phyloP scores from a whole-genome alignment of 305 asterid species.

The Fraxinus nigra region DNA sequence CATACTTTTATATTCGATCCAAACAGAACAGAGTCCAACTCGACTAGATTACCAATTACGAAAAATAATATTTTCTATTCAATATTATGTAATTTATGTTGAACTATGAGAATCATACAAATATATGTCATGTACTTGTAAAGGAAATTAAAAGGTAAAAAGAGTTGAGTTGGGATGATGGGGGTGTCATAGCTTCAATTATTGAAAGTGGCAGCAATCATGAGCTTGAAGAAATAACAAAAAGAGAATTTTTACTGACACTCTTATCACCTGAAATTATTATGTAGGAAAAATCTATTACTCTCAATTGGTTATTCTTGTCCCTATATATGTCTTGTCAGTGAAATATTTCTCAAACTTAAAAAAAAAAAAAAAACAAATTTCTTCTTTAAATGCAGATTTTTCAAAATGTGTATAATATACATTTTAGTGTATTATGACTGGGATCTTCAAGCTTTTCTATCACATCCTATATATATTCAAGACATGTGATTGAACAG shows the following conservation, averaged over 20 bases:
- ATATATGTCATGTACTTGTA: background rate
- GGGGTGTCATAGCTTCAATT: slow-evolving; percentile 45
- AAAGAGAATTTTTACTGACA: slow-evolving; percentile 29
- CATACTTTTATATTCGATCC: background rate
- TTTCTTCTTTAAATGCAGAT: background rate
- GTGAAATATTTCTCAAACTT: background rate
- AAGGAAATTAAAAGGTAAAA: background rate
- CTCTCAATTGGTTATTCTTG: too few species aligned
- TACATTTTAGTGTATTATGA: background rate
- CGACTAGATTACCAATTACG: background rate
- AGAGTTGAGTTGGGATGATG: slow-evolving; percentile 28
- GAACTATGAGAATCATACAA: background rate
- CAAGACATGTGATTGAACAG: background rate
- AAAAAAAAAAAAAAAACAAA: background rate
- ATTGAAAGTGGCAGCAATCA: slow-evolving; percentile 31
- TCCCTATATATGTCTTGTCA: background rate
- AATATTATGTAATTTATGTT: too few species aligned
- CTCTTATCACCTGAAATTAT: slow-evolving; percentile 4
- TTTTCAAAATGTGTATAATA: too few species aligned
- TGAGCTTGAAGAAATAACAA: slow-evolving; percentile 21
- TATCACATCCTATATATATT: background rate
- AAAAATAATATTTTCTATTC: background rate
- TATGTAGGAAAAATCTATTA: background rate
- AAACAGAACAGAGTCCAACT: background rate
- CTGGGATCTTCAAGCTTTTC: background rate